phyloP scores from a whole-genome alignment of 805 yeast genomes.

The Ogataea naganishii region DNA sequence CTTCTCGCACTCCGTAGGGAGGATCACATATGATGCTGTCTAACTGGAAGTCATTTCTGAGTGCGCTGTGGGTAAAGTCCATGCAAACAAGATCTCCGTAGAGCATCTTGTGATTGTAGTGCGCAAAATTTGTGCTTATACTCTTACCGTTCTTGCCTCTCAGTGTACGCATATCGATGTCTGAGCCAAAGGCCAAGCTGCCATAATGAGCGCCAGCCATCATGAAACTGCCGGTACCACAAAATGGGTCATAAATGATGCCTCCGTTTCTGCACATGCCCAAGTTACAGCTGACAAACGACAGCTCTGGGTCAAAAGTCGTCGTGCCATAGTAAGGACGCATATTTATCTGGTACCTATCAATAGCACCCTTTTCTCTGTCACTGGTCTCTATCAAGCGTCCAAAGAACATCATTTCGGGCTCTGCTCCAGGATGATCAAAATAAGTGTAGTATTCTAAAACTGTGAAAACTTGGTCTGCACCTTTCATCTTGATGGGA shows the following conservation, averaged over 20 bases:
- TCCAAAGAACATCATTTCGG: constrained; percentile 64
- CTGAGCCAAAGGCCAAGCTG: constrained; percentile 76
- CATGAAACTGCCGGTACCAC: constrained; percentile 92
- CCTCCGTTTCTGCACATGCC: constrained; percentile 63
- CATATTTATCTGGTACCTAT: constrained; percentile 69
- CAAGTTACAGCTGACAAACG: constrained; percentile 79
- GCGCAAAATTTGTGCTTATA: constrained; percentile 60
- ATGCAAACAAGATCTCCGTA: constrained; percentile 76
- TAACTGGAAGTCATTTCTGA: constrained; percentile 50
- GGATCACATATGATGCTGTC: constrained; percentile 93
- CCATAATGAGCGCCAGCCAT: constrained; percentile 85
- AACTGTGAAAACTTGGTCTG: constrained; percentile 62
- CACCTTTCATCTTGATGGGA: constrained; percentile 65
- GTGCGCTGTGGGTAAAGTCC: constrained; percentile 91
- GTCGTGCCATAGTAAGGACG: constrained; percentile 92
- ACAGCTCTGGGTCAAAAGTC: constrained; percentile 89
- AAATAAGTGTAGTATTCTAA: constrained; percentile 55
- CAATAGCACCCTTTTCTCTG: constrained; percentile 55
- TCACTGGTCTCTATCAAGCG: constrained; percentile 57
- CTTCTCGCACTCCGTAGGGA: constrained; percentile 96
- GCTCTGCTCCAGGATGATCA: constrained; percentile 38
- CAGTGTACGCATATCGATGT: constrained; percentile 75
- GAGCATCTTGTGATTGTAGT: constrained; percentile 49
- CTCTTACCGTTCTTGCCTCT: constrained; percentile 41
- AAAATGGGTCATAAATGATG: constrained; percentile 86